phyloP scores from a whole-genome alignment of 1,284 basidiomycete species.

The Chondrostereum purpureum region DNA sequence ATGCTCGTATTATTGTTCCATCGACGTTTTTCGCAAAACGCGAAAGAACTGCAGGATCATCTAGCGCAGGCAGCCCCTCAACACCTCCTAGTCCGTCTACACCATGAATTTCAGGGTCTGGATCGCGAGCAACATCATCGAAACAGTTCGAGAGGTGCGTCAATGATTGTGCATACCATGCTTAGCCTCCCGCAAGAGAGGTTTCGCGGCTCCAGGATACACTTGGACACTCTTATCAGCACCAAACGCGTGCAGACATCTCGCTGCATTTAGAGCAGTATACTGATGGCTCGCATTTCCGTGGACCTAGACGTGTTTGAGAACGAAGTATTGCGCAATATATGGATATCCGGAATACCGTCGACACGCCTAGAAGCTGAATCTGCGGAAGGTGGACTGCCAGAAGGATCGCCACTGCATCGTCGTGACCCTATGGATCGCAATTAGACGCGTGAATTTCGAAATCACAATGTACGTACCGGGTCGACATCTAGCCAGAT shows the following conservation, averaged over 20 bases:
- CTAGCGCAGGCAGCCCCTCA: conserved; percentile 53
- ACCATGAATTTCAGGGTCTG: conserved; percentile 70
- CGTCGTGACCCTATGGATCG: conserved; percentile 68
- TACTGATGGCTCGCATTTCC: conserved; percentile 63
- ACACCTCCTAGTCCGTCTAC: conserved; percentile 75
- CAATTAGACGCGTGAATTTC: not conserved
- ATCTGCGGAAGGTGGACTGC: conserved; percentile 61
- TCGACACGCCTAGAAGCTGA: conserved; percentile 71
- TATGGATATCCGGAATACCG: conserved; percentile 35
- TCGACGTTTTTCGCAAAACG: conserved; percentile 37
- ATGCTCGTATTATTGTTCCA: conserved; percentile 39
- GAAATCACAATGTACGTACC: conserved; percentile 24
- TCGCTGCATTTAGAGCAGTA: conserved; percentile 67
- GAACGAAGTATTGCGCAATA: too few relatives aligned
- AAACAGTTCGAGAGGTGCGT: too few relatives aligned
- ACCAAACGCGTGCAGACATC: conserved; percentile 65
- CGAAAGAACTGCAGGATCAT: conserved; percentile 40
- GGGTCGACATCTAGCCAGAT: conserved; percentile 57
- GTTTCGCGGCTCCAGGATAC: conserved; percentile 61
- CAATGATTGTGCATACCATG: too few relatives aligned
- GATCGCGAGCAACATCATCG: not conserved
- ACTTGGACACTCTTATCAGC: conserved; percentile 52
- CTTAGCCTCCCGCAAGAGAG: conserved; percentile 29
- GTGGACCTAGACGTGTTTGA: conserved; percentile 62
- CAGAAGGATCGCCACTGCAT: conserved; percentile 74